Base-by-base conservation (phyloP, 768 basidiomycete genomes). In the Lactarius deliciosus region DNA sequence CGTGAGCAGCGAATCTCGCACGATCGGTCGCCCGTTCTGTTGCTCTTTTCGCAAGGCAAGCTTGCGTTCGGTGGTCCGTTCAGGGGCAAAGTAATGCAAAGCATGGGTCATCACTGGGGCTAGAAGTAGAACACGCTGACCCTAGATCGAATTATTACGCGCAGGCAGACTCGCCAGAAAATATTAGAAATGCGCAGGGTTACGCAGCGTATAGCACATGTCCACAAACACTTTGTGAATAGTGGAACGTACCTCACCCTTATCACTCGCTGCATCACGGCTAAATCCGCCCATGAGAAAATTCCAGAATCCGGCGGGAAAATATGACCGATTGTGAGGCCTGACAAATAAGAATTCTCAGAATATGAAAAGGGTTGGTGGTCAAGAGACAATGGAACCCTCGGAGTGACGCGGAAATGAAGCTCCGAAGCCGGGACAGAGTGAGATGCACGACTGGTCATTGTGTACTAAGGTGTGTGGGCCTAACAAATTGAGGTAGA, bases 381-480 rank as follows among this genome's bases (percentile, higher is more conserved):
- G 57, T 60, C 57, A 67, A 60, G 47, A 50, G 60, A 36, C 34
- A 20, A 47, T 5, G 30, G 60, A 40, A 53, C 22, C 20, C 22
- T 22, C 41, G 57, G 57, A 45, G 57, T 43, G 62, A 55, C 32
- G 50, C 66, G 66, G 66, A 64, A 67, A 64, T 67, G 61, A 67
- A 60, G 53, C 7, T 25, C 62, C 58, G 62, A 64, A 64, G 41
- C 28, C 50, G 61, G 47, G 57, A 22, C 40, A 63, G 38, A 58
- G 65, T 45, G 60, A 40, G 56, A 54, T 43, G 38, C 50, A 54
- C 43, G 62, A 63, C 57, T 47, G 60, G 20, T 55, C 60, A 66
- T 62, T 61, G 43, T 43, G 40, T 59, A 43, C 22, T 38, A 30
- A 43, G 25, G 47, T 67, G 57, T 45, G 62, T 56, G 53, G 66